Base-by-base conservation (phyloP, 2,329 filamentous ascomycete species). In the Aureobasidium subglaciale region DNA sequence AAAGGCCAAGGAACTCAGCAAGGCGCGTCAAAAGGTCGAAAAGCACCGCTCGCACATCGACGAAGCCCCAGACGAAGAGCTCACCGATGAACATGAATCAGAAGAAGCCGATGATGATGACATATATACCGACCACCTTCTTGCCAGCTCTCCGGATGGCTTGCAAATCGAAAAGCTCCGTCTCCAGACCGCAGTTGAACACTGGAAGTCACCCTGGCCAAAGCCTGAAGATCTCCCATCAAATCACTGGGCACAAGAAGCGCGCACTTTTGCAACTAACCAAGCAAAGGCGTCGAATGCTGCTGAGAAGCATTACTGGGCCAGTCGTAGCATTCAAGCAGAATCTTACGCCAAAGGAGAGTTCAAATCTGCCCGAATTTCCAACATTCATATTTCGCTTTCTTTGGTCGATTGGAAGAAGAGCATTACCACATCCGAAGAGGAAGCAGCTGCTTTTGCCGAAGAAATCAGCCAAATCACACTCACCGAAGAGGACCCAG, bases 401-500 rank as follows among this genome's bases (percentile, higher is more conserved):
- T 22, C 29, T 4, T 27, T 54, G 2, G 25, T 54, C 6, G 50
- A 43, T 10, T 54, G 50, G 50, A 29, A 42, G 11, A 42, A 29
- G n/a, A 54, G 38, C 38, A 37, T 54, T 22, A 25, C 35, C 13
- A n/a, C 37, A 4, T 40, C 48, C n/a, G 30, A 52, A 13, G 48
- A 40, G 11, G 50, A 54, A 54, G 27, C 38, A 4, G 38, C 27
- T 18, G 27, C 50, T 22, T 43, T 52, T 25, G 35, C 30, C 22
- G 48, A 52, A 18, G 27, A 43, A 54, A 38, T 42, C 37, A 42
- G 38, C 29, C 50, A 54, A 16, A 40, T 52, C 8, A 25, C 30
- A 41, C 35, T 52, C 16, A 24, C 29, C 20, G 50, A 54, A n/a
- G 37, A 54, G 15, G 50, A 43, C n/a, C 50, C 24, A 5, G 50